Base-by-base conservation (phyloP, 306 rosid species). In the Lablab purpureus region DNA sequence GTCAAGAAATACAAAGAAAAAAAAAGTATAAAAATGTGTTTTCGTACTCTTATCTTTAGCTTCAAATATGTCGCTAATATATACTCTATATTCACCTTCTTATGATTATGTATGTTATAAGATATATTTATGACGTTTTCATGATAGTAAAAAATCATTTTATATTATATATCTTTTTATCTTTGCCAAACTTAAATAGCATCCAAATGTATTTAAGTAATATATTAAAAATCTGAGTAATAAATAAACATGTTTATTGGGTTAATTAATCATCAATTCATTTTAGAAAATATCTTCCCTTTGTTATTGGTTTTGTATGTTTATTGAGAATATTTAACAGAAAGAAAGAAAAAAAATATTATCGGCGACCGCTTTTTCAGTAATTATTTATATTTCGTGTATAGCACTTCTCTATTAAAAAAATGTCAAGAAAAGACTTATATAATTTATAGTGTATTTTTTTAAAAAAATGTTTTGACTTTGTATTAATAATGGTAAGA, bases 1-100 rank as follows among this genome's bases (percentile, higher is more conserved):
- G 7, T 22, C 71, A 71, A 46, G 77, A 47, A 51, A 22, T 79
- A 67, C 62, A 3, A 7, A 60, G 3, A 32, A 55, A 79, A 34
- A 56, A 43, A 43, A 12, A n/a, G 7, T 7, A 46, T 7, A 47
- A 4, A 59, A 47, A 25, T 19, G 30, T 36, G 30, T 65, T 62
- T 62, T 28, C 41, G 15, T 4, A 17, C 18, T 30, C 23, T 2
- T 22, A 28, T 23, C 65, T 58, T 58, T 58, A 25, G 4, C 36
- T 25, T 12, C 18, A 25, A 25, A 23, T 13, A 25, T 25, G 15
- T 55, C 30, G 30, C 30, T 10, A 22, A 32, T 32, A 32, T 32
- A 32, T 55, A 55, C 19, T 1, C 8, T 52, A 7, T 55, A 32
- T 32, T 32, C 36, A 32, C 7, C 62, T 55, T 22, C 15, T 21